phyloP scores from a whole-genome alignment of 2,329 filamentous ascomycete species.

The Ampelomyces quisqualis region DNA sequence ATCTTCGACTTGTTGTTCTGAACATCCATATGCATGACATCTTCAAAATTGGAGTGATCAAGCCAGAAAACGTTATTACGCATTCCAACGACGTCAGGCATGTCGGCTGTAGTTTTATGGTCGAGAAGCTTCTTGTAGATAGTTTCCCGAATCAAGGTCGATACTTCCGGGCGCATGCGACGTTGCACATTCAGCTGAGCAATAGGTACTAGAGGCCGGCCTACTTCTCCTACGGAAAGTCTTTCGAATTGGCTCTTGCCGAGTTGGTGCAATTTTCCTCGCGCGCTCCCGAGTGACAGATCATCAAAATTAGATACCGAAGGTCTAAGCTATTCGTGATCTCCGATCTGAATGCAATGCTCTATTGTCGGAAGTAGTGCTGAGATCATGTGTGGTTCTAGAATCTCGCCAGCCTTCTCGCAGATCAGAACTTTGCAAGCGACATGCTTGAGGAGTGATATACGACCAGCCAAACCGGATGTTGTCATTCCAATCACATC shows the following conservation, averaged over 20 bases:
- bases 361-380: slow-evolving; percentile 61
- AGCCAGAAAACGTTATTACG: slow-evolving; percentile 60
- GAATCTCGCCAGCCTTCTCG: slow-evolving; percentile 68
- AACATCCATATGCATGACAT: slow-evolving; percentile 8
- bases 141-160: slow-evolving; percentile 57
- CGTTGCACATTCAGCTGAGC: slow-evolving; percentile 58
- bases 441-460: slow-evolving; percentile 53
- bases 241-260: slow-evolving; percentile 65
- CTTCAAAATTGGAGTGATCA: slow-evolving; percentile 57
- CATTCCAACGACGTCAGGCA: slow-evolving; percentile 58
- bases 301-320: slow-evolving; percentile 56
- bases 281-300: slow-evolving; percentile 54
- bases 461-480: slow-evolving; percentile 58
- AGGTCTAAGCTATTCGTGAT: slow-evolving; percentile 63
- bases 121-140: slow-evolving; percentile 61
- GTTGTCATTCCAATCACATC: slow-evolving; percentile 63
- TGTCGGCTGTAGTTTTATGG: slow-evolving; percentile 37
- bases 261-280: slow-evolving; percentile 54
- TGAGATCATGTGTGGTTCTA: slow-evolving; percentile 64
- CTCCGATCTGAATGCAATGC: slow-evolving; percentile 64
- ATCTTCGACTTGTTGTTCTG: slow-evolving; percentile 49
- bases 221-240: slow-evolving; percentile 43
- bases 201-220: slow-evolving; percentile 26
- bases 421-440: slow-evolving; percentile 61
- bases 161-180: slow-evolving; percentile 66